Percentiles rank a stretch among this genome's conserved stretches.
phyloP scores from a whole-genome alignment of 345 rosid species.

The Melastoma malabathricum region DNA sequence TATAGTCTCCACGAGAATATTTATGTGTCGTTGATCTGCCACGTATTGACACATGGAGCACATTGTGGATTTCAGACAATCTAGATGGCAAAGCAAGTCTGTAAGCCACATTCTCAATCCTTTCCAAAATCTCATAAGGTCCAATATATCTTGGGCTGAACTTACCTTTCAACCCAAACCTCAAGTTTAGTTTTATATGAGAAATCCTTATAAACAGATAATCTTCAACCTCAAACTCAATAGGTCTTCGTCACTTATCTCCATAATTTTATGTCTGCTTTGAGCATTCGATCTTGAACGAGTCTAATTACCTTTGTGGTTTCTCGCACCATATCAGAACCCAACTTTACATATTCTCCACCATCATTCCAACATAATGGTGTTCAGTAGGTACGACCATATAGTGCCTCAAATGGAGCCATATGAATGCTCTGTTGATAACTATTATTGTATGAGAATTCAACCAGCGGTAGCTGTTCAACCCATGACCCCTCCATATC shows the following conservation, averaged over 20 bases:
- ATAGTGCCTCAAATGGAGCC: background rate
- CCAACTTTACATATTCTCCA: background rate
- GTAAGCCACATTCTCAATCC: background rate
- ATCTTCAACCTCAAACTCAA: too few relatives aligned
- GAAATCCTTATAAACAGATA: background rate
- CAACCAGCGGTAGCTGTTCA: background rate
- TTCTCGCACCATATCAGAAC: background rate
- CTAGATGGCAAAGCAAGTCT: background rate
- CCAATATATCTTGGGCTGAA: background rate
- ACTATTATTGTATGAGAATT: background rate
- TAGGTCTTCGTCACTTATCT: too few relatives aligned
- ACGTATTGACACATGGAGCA: background rate
- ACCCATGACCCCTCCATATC: too few relatives aligned
- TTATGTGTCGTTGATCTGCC: background rate
- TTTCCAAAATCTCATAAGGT: background rate
- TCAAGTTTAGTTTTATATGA: background rate
- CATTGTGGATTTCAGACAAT: background rate
- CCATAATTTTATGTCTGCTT: too few relatives aligned
- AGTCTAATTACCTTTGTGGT: background rate
- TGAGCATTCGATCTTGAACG: too few relatives aligned
- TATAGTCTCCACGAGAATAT: too few relatives aligned
- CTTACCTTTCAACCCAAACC: background rate
- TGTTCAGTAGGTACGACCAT: background rate
- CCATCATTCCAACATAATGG: background rate
- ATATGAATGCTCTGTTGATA: background rate